Base-by-base conservation (phyloP, 192 early-diverging fungal genomes). In the Backusella luteola region DNA sequence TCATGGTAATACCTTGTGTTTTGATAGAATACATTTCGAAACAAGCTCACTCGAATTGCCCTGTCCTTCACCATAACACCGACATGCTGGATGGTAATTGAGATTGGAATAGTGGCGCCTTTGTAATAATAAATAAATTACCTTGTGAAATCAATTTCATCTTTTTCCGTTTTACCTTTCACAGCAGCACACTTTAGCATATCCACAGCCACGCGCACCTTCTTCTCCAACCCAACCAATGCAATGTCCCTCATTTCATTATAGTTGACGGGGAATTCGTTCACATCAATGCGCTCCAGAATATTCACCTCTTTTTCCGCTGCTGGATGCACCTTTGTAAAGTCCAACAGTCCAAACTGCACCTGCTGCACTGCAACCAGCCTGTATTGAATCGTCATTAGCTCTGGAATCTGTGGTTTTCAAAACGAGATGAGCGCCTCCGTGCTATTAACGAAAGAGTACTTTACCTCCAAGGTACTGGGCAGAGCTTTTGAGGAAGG, bases 21-120 rank as follows among this genome's bases (percentile, higher is more conserved):
- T n/a, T 41, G 26, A 41, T 71, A 32, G 34, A 46, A 49, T 26
- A 71, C 70, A 29, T 36, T 44, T 71, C 70, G 12, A 46, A 71
- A 49, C 29, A 71, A 71, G 3, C 29, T 39, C 23, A 49, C 70
- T 71, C 7, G 26, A 32, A 71, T 71, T 8, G 70, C 70, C 14
- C 15, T 71, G 29, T 71, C 70, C n/a, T 44, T 36, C 4, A 71
- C 70, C 70, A 71, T 71, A 34, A 71, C 70, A 71, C 70, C 70
- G 7, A 71, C 42, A 71, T 71, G 70, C 6, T 49, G 14, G 42
- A 71, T 71, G 4, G 35, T 71, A 1, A 71, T 32, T 7, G 70
- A 15, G 34, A 71, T 71, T 1, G 70, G 70, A 49, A 71, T 34
- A 0, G 70, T 49, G 1, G 41, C 70, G 2, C 44, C 70, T 71